These are phyloP conservation scores for Botrytis fragariae DNA, from an alignment of 2,329 filamentous ascomycete genomes.

Conservation along the genomic window DNA sequence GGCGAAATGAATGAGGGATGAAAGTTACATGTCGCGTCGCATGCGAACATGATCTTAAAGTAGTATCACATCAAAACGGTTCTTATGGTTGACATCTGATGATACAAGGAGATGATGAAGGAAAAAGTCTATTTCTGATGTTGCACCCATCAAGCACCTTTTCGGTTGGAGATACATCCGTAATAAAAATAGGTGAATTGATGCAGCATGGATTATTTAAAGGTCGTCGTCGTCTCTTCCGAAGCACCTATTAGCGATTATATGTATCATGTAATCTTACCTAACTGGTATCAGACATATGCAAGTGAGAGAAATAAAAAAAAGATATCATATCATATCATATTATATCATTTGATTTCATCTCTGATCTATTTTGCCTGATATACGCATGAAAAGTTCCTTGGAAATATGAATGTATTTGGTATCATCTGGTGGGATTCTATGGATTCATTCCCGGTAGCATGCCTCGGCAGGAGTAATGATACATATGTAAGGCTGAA, in stretches of 20 bases:
- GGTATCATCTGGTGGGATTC: background rate
- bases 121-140: background rate
- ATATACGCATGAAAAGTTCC: background rate
- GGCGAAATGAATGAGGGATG: background rate
- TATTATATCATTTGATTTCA: background rate
- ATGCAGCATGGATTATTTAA: slow-evolving; percentile 6
- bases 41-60: slow-evolving; percentile 14
- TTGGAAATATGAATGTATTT: background rate
- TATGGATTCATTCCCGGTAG: background rate
- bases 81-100: slow-evolving; percentile 4
- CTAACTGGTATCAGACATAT: background rate
- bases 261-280: background rate
- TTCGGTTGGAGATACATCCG: background rate
- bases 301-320: background rate
- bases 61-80: slow-evolving; percentile 5
- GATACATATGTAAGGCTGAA: slow-evolving; percentile 21
- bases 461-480: slow-evolving; percentile 4
- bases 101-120: background rate
- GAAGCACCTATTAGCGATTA: background rate
- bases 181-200: slow-evolving; percentile 2
- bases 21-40: background rate
- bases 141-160: background rate
- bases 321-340: background rate
- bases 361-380: background rate
- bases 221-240: background rate